phyloP scores from a whole-genome alignment of 2,329 filamentous ascomycete species.

The Cladobotryum protrusum region DNA sequence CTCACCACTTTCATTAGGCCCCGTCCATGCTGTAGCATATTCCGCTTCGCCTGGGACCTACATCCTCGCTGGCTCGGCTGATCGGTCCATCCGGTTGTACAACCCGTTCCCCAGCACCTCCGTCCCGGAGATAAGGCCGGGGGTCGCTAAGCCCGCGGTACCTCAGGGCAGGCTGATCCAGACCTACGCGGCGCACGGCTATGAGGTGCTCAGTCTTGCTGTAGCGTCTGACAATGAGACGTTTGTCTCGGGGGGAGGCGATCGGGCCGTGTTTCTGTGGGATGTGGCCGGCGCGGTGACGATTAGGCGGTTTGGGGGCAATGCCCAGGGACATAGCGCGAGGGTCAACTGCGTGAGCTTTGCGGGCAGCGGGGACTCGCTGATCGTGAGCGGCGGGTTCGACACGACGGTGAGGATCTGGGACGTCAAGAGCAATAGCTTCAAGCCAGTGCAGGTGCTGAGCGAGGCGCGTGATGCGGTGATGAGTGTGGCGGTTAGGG shows the following conservation, averaged over 20 bases:
- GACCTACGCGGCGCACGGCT: constrained; percentile 83
- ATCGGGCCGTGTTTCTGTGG: constrained; percentile 89
- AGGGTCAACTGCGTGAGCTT: constrained; percentile 76
- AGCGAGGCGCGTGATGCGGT: constrained; percentile 68
- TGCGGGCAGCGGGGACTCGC: constrained; percentile 65
- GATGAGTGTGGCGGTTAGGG: constrained; percentile 41
- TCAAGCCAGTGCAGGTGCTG: constrained; percentile 66
- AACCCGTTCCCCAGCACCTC: constrained; percentile 57
- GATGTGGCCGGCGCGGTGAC: constrained; percentile 80
- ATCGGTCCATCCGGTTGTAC: constrained; percentile 80
- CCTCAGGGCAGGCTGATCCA: constrained; percentile 66
- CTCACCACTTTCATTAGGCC: constrained; percentile 42
- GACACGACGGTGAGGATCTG: constrained; percentile 73
- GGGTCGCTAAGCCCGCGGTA: constrained; percentile 20
- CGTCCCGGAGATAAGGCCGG: constrained; percentile 23
- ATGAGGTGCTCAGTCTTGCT: constrained; percentile 78
- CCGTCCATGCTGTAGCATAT: constrained; percentile 67
- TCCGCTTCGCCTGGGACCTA: constrained; percentile 68
- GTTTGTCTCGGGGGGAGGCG: constrained; percentile 83
- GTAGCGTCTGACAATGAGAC: constrained; percentile 72
- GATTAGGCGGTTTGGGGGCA: constrained; percentile 63
- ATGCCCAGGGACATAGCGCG: constrained; percentile 56
- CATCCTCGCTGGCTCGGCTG: constrained; percentile 78
- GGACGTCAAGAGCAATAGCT: constrained; percentile 53
- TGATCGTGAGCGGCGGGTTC: constrained; percentile 68